Evolutionary conservation across 441 rosid species (phyloP), one percentile per base, ranked within the genome.

Genomic region (Syzygium syzygioides): DNA sequence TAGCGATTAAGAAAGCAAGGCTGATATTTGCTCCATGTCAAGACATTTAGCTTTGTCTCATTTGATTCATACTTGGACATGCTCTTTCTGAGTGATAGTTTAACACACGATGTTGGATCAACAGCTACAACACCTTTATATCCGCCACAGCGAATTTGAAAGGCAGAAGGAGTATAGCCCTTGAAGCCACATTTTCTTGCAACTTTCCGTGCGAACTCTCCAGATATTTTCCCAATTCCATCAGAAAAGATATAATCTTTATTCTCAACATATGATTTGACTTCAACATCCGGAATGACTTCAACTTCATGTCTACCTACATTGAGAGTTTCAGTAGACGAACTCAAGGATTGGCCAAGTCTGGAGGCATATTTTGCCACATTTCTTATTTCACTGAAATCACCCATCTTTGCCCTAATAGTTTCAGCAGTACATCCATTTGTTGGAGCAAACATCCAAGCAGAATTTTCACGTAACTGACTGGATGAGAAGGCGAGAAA

Each of bases 101-200:
- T 95, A 54, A 60, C 89, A 0, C 86, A 19, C 9, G 95, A 95
- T 53, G 89, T 90, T 9, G 96, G 97, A 88, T 95, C 95, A 26
- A 93, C 88, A 9, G 95, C 96, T 87, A 94, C 97, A 85, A 95
- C 95, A 19, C 97, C 97, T 93, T 95, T 95, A 76, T 90, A 94
- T 50, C 99, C 99, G 50, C 96, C 97, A 88, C 94, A 97, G 9
- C 99, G 94, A 88, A 97, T 97, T 92, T 97, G 99, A 91, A 94
- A 96, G 3, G 99, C 97, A 10, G 98, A 94, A 15, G 99, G 98
- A 62, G 68, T n/a, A 41, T 14, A 79, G 26, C 85, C 83, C 88
- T 87, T 91, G 68, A 89, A 89, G 37, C 91, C 86, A 87, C 95
- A 93, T 90, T 93, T 93, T 86, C 1, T 19, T 57, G 95, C 96